Conservation (phyloP, 495 filamentous ascomycete species). For the Neurospora sp. region DNA sequence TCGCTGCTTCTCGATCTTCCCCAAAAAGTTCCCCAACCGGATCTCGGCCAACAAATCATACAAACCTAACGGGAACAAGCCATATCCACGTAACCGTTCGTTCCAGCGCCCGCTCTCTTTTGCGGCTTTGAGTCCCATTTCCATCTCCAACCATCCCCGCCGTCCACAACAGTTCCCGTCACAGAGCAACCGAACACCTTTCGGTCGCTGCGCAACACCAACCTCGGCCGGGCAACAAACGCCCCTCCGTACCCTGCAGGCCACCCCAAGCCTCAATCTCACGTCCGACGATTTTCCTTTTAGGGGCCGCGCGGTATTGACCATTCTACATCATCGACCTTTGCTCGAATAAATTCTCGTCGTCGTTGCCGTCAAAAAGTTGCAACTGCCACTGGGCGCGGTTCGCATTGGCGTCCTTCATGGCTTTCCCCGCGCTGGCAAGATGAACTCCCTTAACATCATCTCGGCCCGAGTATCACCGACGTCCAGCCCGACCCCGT, state of each 20-base stretch:
- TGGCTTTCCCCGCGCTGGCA: constrained; percentile 32
- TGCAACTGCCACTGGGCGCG: constrained; percentile 5
- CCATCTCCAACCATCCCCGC: not conserved
- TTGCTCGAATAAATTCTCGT: not conserved
- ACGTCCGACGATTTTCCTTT: not conserved
- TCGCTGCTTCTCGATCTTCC: not conserved
- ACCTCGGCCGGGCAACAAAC: not conserved
- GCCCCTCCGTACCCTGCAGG: not conserved
- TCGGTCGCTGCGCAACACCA: not conserved
- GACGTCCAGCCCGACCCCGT: constrained; percentile 44
- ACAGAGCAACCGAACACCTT: not conserved
- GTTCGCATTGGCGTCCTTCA: constrained; percentile 22
- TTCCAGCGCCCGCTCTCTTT: not conserved
- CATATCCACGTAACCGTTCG: not conserved
- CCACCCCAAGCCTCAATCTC: not conserved
- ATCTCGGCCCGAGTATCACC: constrained; percentile 73
- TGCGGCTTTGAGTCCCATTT: not conserved
- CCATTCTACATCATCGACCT: not conserved
- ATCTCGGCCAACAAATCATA: not conserved
- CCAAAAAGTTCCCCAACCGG: not conserved
- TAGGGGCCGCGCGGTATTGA: not conserved
- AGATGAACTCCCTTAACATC: constrained; percentile 98
- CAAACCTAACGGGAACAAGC: not conserved
- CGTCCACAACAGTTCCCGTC: not conserved
- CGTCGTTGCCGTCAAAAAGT: not conserved